Conservation (phyloP, 75 land plant species). For the Picea glauca region DNA sequence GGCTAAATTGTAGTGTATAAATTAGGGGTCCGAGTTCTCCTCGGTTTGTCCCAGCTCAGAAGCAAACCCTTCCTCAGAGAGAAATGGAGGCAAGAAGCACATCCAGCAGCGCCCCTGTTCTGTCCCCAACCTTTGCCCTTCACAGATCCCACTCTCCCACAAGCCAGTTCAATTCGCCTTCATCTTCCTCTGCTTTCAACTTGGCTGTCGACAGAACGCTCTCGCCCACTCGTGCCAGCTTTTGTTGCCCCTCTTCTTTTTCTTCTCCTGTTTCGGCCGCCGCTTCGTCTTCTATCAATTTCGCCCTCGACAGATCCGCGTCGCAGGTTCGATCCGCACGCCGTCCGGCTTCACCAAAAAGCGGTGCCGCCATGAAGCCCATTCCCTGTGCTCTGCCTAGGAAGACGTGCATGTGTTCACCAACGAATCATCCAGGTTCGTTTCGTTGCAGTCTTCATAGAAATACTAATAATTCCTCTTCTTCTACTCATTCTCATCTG, state of each 20-base stretch:
- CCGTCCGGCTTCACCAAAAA: not conserved
- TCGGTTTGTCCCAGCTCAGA: too few relatives aligned
- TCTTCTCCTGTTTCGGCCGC: not conserved
- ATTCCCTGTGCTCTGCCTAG: slow-evolving; percentile 5
- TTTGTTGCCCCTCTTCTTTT: not conserved
- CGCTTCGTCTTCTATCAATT: slow-evolving; percentile 9
- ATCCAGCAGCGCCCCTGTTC: too few relatives aligned
- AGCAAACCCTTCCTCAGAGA: too few relatives aligned
- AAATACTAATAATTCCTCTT: not conserved
- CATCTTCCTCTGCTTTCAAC: too few relatives aligned
- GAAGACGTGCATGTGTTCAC: slow-evolving; percentile 52
- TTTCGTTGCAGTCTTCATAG: slow-evolving; percentile 50
- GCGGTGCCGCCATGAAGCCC: not conserved
- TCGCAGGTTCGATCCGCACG: slow-evolving; percentile 25
- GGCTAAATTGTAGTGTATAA: too few relatives aligned
- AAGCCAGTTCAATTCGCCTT: not conserved
- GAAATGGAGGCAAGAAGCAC: too few relatives aligned
- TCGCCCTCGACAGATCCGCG: slow-evolving; percentile 20
- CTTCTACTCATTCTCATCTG: slow-evolving; percentile 21
- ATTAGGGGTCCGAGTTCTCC: too few relatives aligned
- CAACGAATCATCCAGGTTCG: slow-evolving; percentile 55
- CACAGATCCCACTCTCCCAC: slow-evolving; percentile 33
- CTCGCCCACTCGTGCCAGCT: too few relatives aligned
- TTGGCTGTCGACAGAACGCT: too few relatives aligned
- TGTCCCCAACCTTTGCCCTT: not conserved